Base-by-base conservation (phyloP, 768 basidiomycete species). In the Pilatotrama ljubarskyi region DNA sequence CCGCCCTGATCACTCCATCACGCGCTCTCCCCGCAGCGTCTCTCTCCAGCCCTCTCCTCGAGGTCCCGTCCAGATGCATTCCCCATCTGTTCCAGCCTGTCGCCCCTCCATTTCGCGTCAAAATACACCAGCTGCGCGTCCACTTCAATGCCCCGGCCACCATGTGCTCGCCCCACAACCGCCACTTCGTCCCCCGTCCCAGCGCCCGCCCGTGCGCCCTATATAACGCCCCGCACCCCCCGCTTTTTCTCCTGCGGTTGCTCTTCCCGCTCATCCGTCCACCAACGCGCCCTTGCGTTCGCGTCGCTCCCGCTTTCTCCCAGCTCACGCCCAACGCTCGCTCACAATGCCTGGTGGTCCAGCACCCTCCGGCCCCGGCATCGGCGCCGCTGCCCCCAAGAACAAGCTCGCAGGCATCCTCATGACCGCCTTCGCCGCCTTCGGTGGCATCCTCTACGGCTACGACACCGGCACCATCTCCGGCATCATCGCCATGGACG, bases 391-490 rank as follows among this genome's bases (percentile, higher is more conserved):
- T 42, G 53, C 55, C 2, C 62, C 51, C 32, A 62, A 64, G 60
- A 59, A 32, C 55, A 64, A 52, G 48, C n/a, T 64, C 22, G 55
- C 71, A 5, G 73, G 73, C n/a, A 67, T 74, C 60, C 40, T 71
- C 56, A 72, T 73, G 68, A 71, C 69, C 46, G 48, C 64, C 29
- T 74, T 74, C 44, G 73, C 73, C 24, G 73, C 73, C 43, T 74
- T 74, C 51, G 73, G 73, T 58, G 71, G 69, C 48, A 66, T 71
- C 60, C 59, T 73, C 68, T 68, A 79, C 70, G 88, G 85, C 46
- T 93, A 90, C 71, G 91, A 93, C 72, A 90, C 91, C 51, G 91
- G 91, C 66, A 82, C 82, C 65, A 91, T 92, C 76, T 82, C 81
- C 59, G 91, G 91, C 72, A 77, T 91, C 69, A 83, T 82, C 54